A percentile compares a stretch with the other conserved stretches of the same genome.
Conservation (phyloP, 1,284 basidiomycete genomes). For the Ganoderma multipileum region DNA sequence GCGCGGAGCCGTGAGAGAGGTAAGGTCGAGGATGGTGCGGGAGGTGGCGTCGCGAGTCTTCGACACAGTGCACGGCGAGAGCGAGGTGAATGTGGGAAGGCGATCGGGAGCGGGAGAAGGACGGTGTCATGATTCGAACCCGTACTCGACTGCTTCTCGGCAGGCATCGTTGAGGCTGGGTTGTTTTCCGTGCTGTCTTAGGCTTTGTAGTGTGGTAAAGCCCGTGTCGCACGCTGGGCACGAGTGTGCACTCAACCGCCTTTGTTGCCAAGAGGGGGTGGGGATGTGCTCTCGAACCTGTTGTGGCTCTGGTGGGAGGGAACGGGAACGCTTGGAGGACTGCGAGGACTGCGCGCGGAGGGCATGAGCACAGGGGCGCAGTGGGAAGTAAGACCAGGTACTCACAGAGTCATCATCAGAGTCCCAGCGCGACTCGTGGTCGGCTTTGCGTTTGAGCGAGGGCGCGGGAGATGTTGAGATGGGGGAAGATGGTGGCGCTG, state of each 20-base stretch:
- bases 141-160: slow-evolving; percentile 73
- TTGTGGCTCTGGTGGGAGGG: slow-evolving; percentile 17
- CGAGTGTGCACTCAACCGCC: slow-evolving; percentile 43
- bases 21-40: background rate
- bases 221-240: slow-evolving; percentile 77
- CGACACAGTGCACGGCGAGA: slow-evolving; percentile 4
- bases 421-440: slow-evolving; percentile 44
- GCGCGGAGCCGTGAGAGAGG: slow-evolving; percentile 18
- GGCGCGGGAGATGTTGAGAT: slow-evolving; percentile 31
- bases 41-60: background rate
- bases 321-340: slow-evolving; percentile 48
- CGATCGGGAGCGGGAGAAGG: background rate
- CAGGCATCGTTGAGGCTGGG: slow-evolving; percentile 68
- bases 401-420: slow-evolving; percentile 56
- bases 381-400: slow-evolving; percentile 20
- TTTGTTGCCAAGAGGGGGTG: slow-evolving; percentile 29
- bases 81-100: slow-evolving; percentile 8
- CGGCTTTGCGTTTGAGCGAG: slow-evolving; percentile 53
- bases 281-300: slow-evolving; percentile 19
- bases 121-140: slow-evolving; percentile 57
- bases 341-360: slow-evolving; percentile 50
- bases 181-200: slow-evolving; percentile 63
- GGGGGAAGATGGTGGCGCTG: slow-evolving; percentile 30
- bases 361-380: slow-evolving; percentile 20
- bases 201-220: slow-evolving; percentile 61